Evolutionary conservation across 495 filamentous ascomycete genomes (phyloP).

Genomic region (Aspergillus ostianus): DNA sequence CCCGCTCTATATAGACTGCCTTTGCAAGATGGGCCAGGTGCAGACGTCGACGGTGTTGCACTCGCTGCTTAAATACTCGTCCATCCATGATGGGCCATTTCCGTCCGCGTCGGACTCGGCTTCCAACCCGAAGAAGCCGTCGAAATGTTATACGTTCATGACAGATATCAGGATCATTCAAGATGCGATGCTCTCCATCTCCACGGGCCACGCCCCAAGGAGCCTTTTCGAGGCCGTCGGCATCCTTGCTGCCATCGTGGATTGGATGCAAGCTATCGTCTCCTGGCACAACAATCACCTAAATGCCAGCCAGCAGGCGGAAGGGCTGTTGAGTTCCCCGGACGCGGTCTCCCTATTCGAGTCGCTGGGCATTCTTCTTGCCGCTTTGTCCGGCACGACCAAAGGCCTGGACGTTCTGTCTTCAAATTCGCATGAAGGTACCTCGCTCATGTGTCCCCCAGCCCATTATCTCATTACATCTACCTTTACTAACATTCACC

Average conservation of each 20-base stretch:
- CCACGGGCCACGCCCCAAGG: slow-evolving; percentile 32
- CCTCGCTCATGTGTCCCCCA: neutral
- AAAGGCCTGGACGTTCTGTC: slow-evolving; percentile 42
- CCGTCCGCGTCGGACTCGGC: slow-evolving; percentile 15
- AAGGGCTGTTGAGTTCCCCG: slow-evolving; percentile 36
- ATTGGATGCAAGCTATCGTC: slow-evolving; percentile 44
- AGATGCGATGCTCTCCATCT: slow-evolving; percentile 44
- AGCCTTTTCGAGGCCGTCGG: slow-evolving; percentile 32
- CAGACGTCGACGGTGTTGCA: slow-evolving; percentile 56
- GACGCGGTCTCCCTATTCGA: slow-evolving; percentile 47
- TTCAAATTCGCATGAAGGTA: slow-evolving; percentile 37
- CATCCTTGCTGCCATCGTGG: slow-evolving; percentile 33
- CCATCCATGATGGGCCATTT: slow-evolving; percentile 29
- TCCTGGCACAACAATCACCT: slow-evolving; percentile 33
- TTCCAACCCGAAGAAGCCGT: slow-evolving; percentile 15
- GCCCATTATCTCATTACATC: neutral
- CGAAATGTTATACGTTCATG: slow-evolving; percentile 37
- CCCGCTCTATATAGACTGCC: slow-evolving; percentile 59
- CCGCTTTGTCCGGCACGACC: slow-evolving; percentile 38
- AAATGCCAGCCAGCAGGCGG: slow-evolving; percentile 27
- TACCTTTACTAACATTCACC: slow-evolving; percentile 9
- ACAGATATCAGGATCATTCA: slow-evolving; percentile 47
- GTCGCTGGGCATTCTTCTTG: slow-evolving; percentile 43
- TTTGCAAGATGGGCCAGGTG: slow-evolving; percentile 53
- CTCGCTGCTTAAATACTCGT: slow-evolving; percentile 60